Base-by-base conservation (phyloP, 192 early-diverging fungal genomes). In the Entomortierella lignicola region DNA sequence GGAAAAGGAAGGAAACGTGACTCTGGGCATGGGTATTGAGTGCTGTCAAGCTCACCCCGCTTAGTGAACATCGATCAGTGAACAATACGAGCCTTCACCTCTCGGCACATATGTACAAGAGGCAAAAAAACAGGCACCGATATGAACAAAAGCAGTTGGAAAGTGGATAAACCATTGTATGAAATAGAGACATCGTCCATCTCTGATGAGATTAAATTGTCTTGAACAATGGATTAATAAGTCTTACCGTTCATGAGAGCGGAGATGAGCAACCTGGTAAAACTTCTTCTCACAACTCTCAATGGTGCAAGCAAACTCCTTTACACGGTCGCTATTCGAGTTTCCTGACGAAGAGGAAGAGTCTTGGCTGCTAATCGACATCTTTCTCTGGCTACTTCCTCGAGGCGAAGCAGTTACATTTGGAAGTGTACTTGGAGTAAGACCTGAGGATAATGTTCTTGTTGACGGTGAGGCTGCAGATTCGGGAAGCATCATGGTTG, bases 181-280 rank as follows among this genome's bases (percentile, higher is more conserved):
- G n/a, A n/a, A n/a, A n/a, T n/a, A n/a, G n/a, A n/a, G n/a, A n/a
- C n/a, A n/a, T n/a, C n/a, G n/a, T n/a, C n/a, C n/a, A n/a, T n/a
- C n/a, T n/a, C n/a, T n/a, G n/a, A n/a, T n/a, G n/a, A n/a, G n/a
- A n/a, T n/a, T n/a, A n/a, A n/a, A n/a, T n/a, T n/a, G n/a, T 17
- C 30, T 8, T 6, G 56, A 7, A 27, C 8, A 39, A 58, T 58
- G 56, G 8, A 0, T 20, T 58, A 39, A 32, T 20, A 32, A 20
- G 18, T 60, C 67, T 66, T 70, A 79, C 65, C 87, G 77, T 57
- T 90, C 88, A 60, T 94, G 93, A 47, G 92, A 91, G 47, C 87
- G 88, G 23, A 93, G 87, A 63, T 93, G 91, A 8, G 90, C 89
- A 10, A 88, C 84, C 75, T 93, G 89, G 55, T 83, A 88, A 51